phyloP scores from a whole-genome alignment of 805 yeast species.

The Starmerella asiatica region DNA sequence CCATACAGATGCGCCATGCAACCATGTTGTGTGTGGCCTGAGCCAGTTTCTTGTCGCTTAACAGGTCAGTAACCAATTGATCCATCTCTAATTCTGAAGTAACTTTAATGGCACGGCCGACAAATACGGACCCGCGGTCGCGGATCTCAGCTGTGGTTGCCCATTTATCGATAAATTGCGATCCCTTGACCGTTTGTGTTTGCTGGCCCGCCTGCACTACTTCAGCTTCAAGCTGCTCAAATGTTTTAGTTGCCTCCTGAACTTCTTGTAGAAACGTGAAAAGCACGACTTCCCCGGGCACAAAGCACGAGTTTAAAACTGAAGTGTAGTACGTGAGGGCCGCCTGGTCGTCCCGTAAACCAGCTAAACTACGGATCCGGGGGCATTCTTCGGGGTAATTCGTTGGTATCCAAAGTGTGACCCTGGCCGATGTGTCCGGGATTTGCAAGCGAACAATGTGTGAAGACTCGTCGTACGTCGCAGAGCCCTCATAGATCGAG shows the following conservation, averaged over 20 bases:
- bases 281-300: slow-evolving; percentile 55
- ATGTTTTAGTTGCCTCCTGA: slow-evolving; percentile 21
- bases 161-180: slow-evolving; percentile 49
- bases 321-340: slow-evolving; percentile 38
- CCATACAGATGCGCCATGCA: slow-evolving; percentile 65
- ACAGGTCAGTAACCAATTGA: slow-evolving; percentile 37
- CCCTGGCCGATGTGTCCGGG: slow-evolving; percentile 42
- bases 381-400: slow-evolving; percentile 60
- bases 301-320: slow-evolving; percentile 41
- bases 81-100: slow-evolving; percentile 55
- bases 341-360: slow-evolving; percentile 32
- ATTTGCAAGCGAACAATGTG: slow-evolving; percentile 24
- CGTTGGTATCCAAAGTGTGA: slow-evolving; percentile 62
- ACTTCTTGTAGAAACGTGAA: slow-evolving; percentile 58
- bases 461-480: slow-evolving; percentile 16
- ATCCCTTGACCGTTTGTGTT: slow-evolving; percentile 8
- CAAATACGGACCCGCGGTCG: slow-evolving; percentile 76
- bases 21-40: slow-evolving; percentile 69
- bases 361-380: slow-evolving; percentile 42
- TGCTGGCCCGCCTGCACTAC: slow-evolving; percentile 31
- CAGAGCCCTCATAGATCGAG: slow-evolving; percentile 68
- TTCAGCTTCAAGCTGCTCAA: background rate
- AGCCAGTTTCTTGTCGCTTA: slow-evolving; percentile 51
- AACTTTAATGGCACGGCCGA: slow-evolving; percentile 58
- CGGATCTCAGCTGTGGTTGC: slow-evolving; percentile 55